These are phyloP conservation scores for Penicillium tannophilum DNA, from an alignment of 495 filamentous ascomycete genomes.

Conservation along the genomic window DNA sequence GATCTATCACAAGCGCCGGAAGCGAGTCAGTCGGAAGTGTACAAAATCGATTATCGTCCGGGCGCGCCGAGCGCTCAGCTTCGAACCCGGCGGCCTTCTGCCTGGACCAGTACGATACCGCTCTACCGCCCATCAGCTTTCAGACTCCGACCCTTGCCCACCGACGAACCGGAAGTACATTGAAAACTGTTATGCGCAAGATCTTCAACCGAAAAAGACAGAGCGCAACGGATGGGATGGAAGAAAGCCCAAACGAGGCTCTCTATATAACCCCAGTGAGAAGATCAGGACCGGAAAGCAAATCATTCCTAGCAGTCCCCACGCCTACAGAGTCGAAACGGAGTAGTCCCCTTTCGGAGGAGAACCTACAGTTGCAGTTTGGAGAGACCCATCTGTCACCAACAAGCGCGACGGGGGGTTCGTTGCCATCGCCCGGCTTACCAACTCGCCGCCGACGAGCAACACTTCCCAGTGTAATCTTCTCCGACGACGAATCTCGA, in stretches of 20 bases:
- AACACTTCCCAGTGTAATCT: slow-evolving; percentile 48
- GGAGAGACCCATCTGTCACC: slow-evolving; percentile 28
- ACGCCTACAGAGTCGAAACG: slow-evolving; percentile 30
- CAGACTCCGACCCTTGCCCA: slow-evolving; percentile 24
- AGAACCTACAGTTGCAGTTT: slow-evolving; percentile 23
- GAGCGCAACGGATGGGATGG: slow-evolving; percentile 39
- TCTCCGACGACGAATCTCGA: slow-evolving; percentile 44
- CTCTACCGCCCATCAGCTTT: slow-evolving; percentile 30
- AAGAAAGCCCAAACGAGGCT: slow-evolving; percentile 28
- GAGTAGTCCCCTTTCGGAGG: slow-evolving; percentile 31
- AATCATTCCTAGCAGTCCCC: slow-evolving; percentile 23
- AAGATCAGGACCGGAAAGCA: slow-evolving; percentile 11
- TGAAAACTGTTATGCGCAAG: slow-evolving; percentile 52
- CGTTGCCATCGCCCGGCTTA: slow-evolving; percentile 24
- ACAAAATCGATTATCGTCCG: slow-evolving; percentile 16
- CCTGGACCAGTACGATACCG: slow-evolving; percentile 32
- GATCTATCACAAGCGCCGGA: slow-evolving; percentile 27
- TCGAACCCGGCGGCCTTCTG: slow-evolving; percentile 22
- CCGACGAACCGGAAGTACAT: slow-evolving; percentile 46
- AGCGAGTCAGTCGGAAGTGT: slow-evolving; percentile 23
- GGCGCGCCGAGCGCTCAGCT: slow-evolving; percentile 22
- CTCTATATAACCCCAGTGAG: slow-evolving; percentile 12
- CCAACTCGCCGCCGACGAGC: slow-evolving; percentile 36
- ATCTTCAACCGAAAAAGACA: slow-evolving; percentile 48
- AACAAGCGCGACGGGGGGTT: slow-evolving; percentile 25